Evolutionary conservation across 2,329 filamentous ascomycete genomes (phyloP).

Genomic region (Cordyceps militaris): DNA sequence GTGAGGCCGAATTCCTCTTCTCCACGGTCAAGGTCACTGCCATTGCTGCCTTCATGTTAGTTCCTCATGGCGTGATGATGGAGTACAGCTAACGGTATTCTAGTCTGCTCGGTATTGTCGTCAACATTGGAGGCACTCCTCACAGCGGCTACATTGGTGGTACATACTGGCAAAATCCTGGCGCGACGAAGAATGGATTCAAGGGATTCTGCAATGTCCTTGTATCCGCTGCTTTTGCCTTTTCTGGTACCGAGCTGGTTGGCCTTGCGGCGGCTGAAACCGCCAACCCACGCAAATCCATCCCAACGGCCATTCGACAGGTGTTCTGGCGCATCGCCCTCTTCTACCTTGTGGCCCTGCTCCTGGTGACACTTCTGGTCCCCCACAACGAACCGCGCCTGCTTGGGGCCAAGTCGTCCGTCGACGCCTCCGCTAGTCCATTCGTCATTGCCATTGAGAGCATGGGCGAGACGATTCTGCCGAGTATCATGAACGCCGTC

Average conservation of each 20-base stretch:
- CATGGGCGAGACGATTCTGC: constrained; percentile 37
- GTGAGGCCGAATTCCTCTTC: constrained; percentile 47
- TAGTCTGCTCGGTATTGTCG: constrained; percentile 42
- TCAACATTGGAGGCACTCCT: constrained; percentile 49
- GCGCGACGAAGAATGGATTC: constrained; percentile 58
- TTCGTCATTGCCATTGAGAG: constrained; percentile 42
- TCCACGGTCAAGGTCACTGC: constrained; percentile 46
- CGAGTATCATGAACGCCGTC: constrained; percentile 44
- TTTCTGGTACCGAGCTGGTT: constrained; percentile 59
- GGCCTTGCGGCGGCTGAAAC: constrained; percentile 62
- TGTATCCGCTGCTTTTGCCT: constrained; percentile 61
- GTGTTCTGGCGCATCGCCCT: constrained; percentile 44
- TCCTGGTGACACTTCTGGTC: constrained; percentile 38
- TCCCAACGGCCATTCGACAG: constrained; percentile 72
- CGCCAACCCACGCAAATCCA: constrained; percentile 55
- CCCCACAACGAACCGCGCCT: constrained; percentile 33
- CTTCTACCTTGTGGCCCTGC: constrained; percentile 39
- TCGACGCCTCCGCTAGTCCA: constrained; percentile 34
- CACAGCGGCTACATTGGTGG: constrained; percentile 35
- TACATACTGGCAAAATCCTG: constrained; percentile 34
- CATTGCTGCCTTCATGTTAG: constrained; percentile 48
- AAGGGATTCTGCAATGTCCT: constrained; percentile 61
- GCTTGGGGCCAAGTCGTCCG: constrained; percentile 24
- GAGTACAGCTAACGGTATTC: neutral
- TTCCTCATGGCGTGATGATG: too few species aligned